phyloP scores from a whole-genome alignment of 768 basidiomycete genomes.

The Collybia nuda region DNA sequence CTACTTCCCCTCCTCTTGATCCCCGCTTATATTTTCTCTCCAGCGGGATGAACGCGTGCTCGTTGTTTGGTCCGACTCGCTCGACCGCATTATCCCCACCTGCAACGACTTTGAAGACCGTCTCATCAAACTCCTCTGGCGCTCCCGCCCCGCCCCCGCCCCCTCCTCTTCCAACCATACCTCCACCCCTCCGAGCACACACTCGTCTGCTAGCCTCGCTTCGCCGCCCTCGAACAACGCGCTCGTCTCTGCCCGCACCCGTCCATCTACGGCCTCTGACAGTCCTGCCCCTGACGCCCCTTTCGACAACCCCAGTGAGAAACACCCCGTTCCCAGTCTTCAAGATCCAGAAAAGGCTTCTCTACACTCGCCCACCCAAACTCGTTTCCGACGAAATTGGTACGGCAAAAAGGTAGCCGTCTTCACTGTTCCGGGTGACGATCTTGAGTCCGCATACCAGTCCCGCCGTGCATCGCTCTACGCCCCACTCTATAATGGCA shows the following conservation, averaged over 20 bases:
- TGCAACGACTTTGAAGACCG: conserved; percentile 75
- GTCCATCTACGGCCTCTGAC: neutral
- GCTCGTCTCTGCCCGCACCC: neutral
- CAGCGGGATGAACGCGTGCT: conserved; percentile 83
- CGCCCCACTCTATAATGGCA: conserved; percentile 70
- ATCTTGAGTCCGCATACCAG: conserved; percentile 15
- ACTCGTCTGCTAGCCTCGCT: conserved; percentile 21
- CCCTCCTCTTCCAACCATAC: conserved; percentile 19
- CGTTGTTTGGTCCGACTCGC: conserved; percentile 80
- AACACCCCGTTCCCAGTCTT: neutral
- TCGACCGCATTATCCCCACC: conserved; percentile 75
- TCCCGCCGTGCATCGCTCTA: conserved; percentile 31
- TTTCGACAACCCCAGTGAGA: neutral
- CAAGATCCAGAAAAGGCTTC: conserved; percentile 14
- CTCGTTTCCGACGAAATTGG: conserved; percentile 49
- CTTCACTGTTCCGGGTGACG: conserved; percentile 5
- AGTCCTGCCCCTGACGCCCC: neutral
- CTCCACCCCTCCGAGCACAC: conserved; percentile 23
- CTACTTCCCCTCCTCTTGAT: neutral
- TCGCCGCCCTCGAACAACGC: conserved; percentile 25
- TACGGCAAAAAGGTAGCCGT: conserved; percentile 53
- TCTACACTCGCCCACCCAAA: neutral
- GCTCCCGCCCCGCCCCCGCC: conserved; percentile 38
- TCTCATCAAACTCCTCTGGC: conserved; percentile 82
- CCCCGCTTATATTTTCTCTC: neutral